Base-by-base conservation (phyloP, 306 rosid genomes). In the Dicorynia guianensis region DNA sequence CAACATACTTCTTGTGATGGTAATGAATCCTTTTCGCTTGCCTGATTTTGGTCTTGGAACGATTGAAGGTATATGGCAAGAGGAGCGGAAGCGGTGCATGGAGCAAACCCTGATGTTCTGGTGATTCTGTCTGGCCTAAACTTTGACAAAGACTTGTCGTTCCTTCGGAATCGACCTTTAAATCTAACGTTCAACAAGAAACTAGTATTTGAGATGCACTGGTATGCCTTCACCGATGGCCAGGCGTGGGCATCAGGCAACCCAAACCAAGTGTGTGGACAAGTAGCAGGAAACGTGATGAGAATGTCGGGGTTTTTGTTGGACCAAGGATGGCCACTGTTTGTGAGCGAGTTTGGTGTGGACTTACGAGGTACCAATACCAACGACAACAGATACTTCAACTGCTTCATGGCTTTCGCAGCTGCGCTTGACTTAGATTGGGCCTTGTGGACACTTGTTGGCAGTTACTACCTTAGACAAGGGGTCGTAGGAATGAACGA, bases 61-160 rank as follows among this genome's bases (percentile, higher is more conserved):
- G 60, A 13, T 52, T 25, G 12, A 65, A 94, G 98, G 89, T 92
- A 92, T 56, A 92, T 92, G 97, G 89, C 84, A 54, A 69, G 78
- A 85, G 98, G 97, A 79, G 98, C 98, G 5, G 98, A 95, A 84
- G 92, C 96, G 2, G 89, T 92, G 44, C 97, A 95, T 78, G 83
- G 86, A 20, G 96, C 96, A 77, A 95, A 95, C 54, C 79, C 90
- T 20, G 83, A 92, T 34, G 87, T 90, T 68, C 91, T 95, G 10
- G 90, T 95, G 6, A 89, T 95, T 78, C 66, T 95, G 10, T 95
- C 98, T 0, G 98, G 98, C 67, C 76, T 95, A 7, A 82, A 11
- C 35, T 95, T 42, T 43, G 98, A 89, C 81, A 86, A 14, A 19
- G 96, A 92, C 69, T 77, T 95, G 2, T 87, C 98, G 0, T 95